Percentiles rank a stretch among this genome's conserved stretches.
Evolutionary conservation across 176 grass and related monocot species (phyloP).

Genomic region (Oryza punctata): DNA sequence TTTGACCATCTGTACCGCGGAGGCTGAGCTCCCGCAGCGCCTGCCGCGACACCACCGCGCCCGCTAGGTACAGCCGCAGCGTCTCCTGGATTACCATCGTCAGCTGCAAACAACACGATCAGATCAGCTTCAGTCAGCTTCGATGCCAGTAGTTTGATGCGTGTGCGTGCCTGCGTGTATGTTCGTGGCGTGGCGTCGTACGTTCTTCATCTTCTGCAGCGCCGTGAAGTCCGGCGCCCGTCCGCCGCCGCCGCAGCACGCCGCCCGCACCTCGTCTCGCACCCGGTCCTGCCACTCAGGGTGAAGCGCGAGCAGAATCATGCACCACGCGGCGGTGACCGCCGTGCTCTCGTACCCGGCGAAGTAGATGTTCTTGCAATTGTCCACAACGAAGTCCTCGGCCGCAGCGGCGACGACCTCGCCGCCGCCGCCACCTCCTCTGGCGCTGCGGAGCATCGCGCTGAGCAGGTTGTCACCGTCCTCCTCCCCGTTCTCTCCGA

Average conservation of each 20-base stretch:
- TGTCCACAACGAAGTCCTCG: conserved; percentile 78
- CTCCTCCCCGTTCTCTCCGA: conserved; percentile 27
- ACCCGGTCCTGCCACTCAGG: conserved; percentile 78
- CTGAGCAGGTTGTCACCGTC: conserved; percentile 44
- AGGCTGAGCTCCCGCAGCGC: conserved; percentile 62
- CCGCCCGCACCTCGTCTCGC: conserved; percentile 44
- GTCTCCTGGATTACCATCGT: conserved; percentile 98
- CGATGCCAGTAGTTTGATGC: background rate
- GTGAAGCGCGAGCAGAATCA: conserved; percentile 80
- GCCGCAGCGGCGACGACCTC: background rate
- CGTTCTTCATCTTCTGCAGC: conserved; percentile 70
- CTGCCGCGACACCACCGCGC: conserved; percentile 74
- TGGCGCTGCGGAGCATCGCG: conserved; percentile 62
- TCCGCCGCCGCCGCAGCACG: conserved; percentile 28
- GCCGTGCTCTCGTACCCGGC: conserved; percentile 87
- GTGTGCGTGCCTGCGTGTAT: too few relatives aligned
- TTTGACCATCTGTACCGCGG: too few relatives aligned
- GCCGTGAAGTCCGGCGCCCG: conserved; percentile 33
- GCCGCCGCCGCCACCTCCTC: background rate
- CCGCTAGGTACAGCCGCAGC: conserved; percentile 77
- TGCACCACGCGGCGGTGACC: conserved; percentile 66
- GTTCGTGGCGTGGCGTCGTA: too few relatives aligned
- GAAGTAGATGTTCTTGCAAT: conserved; percentile 95
- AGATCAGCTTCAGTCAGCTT: background rate
- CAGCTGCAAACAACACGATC: conserved; percentile 41